Percentiles rank a stretch among this genome's conserved stretches.
These are phyloP conservation scores for Dipodascopsis tothii DNA, from an alignment of 805 yeast species.

Conservation along the genomic window DNA sequence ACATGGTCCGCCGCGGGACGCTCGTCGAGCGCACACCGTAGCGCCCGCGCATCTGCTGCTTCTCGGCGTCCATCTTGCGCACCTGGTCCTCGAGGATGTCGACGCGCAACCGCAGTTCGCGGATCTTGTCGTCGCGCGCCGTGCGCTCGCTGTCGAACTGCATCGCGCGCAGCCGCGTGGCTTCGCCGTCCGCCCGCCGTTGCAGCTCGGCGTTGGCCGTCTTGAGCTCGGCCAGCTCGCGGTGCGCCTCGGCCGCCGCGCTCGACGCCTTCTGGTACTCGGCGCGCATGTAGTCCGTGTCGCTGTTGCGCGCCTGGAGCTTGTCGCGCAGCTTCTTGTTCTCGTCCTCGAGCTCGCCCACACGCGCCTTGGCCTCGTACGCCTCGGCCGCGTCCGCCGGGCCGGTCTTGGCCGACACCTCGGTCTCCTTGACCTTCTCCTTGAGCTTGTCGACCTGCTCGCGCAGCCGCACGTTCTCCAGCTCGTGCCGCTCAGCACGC, in stretches of 20 bases:
- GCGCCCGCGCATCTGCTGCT: constrained; percentile 20
- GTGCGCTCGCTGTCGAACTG: constrained; percentile 30
- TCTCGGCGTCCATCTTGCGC: constrained; percentile 18
- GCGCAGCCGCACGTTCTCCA: constrained; percentile 21
- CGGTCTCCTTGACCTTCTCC: constrained; percentile 28
- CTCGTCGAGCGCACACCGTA: constrained; percentile 24
- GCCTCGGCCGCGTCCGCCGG: constrained; percentile 26
- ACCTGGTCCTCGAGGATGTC: constrained; percentile 31
- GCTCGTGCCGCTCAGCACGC: constrained; percentile 24
- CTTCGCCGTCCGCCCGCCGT: constrained; percentile 26
- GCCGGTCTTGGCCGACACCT: constrained; percentile 25
- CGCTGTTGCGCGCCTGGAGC: constrained; percentile 45
- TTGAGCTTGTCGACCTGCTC: constrained; percentile 29
- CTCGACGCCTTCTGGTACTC: constrained; percentile 29
- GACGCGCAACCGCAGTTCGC: constrained; percentile 26
- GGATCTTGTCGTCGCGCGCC: constrained; percentile 26
- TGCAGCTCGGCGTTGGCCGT: constrained; percentile 22
- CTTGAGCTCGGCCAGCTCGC: constrained; percentile 29
- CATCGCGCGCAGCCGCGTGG: constrained; percentile 24
- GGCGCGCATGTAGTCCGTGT: constrained; percentile 47
- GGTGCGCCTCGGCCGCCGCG: constrained; percentile 28
- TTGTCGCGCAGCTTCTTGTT: constrained; percentile 40
- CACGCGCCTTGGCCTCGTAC: constrained; percentile 36
- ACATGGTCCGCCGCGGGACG: constrained; percentile 13
- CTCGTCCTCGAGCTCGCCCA: constrained; percentile 42